Conservation (phyloP, 2,329 filamentous ascomycete genomes). For the Nemania abortiva region DNA sequence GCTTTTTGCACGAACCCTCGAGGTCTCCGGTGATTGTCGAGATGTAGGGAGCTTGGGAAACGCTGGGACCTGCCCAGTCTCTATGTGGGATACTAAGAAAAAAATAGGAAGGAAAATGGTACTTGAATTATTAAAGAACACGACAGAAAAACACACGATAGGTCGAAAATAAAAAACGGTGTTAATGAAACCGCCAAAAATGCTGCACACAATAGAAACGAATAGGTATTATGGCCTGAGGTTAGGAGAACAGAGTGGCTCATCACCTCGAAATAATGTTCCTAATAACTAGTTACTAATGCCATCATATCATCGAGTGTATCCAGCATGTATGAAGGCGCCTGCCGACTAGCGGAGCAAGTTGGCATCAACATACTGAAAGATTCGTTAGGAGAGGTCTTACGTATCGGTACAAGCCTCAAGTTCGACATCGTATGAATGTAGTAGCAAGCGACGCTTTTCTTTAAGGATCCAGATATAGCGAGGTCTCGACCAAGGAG, state of each 20-base stretch:
- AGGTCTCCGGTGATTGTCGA: neutral
- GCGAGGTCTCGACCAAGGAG: no score
- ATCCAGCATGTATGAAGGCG: no score
- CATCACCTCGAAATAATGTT: neutral
- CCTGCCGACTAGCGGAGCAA: no score
- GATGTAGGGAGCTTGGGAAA: slow-evolving; percentile 2
- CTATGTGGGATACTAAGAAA: neutral
- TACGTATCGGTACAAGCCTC: no score
- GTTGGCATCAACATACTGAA: no score
- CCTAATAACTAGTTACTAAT: neutral
- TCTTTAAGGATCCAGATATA: no score
- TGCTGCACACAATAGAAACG: neutral
- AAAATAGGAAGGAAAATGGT: neutral
- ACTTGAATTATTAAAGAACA: neutral
- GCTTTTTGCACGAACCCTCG: slow-evolving; percentile 14
- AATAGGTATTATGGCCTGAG: neutral
- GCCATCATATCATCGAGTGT: no score
- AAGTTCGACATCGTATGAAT: no score
- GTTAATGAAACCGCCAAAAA: neutral
- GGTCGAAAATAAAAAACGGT: neutral
- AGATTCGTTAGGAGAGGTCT: no score
- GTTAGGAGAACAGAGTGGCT: neutral
- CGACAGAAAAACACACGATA: neutral
- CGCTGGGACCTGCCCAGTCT: neutral
- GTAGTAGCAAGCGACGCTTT: no score